Percentiles rank a stretch among this genome's conserved stretches.
These are phyloP conservation scores for Ophiostoma sp. DNA, from an alignment of 2,329 filamentous ascomycete species.

Conservation along the genomic window DNA sequence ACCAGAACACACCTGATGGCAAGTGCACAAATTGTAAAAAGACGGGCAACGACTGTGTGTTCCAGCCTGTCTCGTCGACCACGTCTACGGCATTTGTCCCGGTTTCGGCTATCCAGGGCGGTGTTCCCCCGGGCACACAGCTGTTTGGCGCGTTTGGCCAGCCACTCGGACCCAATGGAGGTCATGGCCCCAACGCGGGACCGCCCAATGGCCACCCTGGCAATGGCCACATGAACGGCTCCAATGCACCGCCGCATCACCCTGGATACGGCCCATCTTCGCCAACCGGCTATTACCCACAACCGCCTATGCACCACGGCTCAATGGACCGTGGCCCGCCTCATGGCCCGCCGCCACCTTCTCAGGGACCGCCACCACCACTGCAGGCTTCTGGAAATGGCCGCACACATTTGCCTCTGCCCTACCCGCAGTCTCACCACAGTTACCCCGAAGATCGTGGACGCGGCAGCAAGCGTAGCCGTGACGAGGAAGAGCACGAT, in stretches of 20 bases:
- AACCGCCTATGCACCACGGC: slow-evolving; percentile 4
- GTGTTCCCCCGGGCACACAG: slow-evolving; percentile 51
- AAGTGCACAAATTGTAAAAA: slow-evolving; percentile 58
- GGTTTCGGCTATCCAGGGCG: slow-evolving; percentile 54
- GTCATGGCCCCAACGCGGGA: slow-evolving; percentile 23
- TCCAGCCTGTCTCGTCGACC: slow-evolving; percentile 52
- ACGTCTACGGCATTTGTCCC: slow-evolving; percentile 55
- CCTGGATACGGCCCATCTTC: slow-evolving; percentile 29
- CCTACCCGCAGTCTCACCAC: slow-evolving; percentile 29
- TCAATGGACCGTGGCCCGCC: slow-evolving; percentile 20
- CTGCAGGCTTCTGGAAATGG: background rate
- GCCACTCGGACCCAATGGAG: slow-evolving; percentile 37
- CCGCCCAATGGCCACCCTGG: slow-evolving; percentile 16
- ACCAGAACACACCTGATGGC: slow-evolving; percentile 53
- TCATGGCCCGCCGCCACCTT: slow-evolving; percentile 17
- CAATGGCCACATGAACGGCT: slow-evolving; percentile 24
- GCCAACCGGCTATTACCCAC: slow-evolving; percentile 24
- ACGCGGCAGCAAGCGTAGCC: slow-evolving; percentile 22
- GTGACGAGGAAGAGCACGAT: slow-evolving; percentile 26
- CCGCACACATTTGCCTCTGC: slow-evolving; percentile 38
- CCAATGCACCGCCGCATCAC: slow-evolving; percentile 15
- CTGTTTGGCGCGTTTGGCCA: slow-evolving; percentile 56
- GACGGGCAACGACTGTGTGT: slow-evolving; percentile 58
- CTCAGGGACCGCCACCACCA: slow-evolving; percentile 21
- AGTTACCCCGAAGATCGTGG: slow-evolving; percentile 24